Evolutionary conservation across 257 asterid species (phyloP).

Genomic region (Leptodermis oblonga): DNA sequence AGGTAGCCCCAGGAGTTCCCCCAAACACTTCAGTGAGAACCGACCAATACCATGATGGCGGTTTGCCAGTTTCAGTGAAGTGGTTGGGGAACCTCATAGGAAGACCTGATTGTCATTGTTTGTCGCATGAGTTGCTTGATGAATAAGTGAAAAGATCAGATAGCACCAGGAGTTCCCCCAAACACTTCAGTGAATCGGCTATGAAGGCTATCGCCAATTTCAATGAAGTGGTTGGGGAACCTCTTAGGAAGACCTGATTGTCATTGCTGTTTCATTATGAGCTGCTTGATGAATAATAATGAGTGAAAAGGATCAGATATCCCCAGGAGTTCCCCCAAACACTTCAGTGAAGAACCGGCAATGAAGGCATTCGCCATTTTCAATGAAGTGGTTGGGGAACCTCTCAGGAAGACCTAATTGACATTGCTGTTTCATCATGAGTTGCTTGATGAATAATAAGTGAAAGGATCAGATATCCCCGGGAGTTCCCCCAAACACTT

Average conservation of each 20-base stretch:
- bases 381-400: constrained; percentile 47
- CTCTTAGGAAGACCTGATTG: constrained; percentile 40
- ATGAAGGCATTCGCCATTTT: no score
- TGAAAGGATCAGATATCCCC: constrained; percentile 25
- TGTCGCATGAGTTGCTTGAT: constrained; percentile 3
- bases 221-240: constrained; percentile 20
- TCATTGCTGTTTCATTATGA: not conserved
- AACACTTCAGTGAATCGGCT: constrained; percentile 43
- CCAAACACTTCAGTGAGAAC: constrained; percentile 46
- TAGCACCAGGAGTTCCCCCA: constrained; percentile 51
- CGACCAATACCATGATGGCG: not conserved
- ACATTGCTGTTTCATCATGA: no score
- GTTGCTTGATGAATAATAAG: no score
- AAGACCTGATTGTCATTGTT: constrained; percentile 26
- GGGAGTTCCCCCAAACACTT: constrained; percentile 60
- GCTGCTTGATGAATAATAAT: not conserved
- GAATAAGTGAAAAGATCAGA: constrained; percentile 11
- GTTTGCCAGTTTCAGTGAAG: not conserved
- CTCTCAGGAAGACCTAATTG: constrained; percentile 42
- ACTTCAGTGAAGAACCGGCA: constrained; percentile 35
- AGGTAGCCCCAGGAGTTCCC: constrained; percentile 44
- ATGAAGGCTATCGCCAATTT: no score
- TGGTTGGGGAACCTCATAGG: constrained; percentile 34
- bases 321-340: constrained; percentile 58
- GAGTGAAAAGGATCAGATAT: constrained; percentile 13